phyloP scores from a whole-genome alignment of 163 green algal genomes.

The Trebouxia gelatinosa region DNA sequence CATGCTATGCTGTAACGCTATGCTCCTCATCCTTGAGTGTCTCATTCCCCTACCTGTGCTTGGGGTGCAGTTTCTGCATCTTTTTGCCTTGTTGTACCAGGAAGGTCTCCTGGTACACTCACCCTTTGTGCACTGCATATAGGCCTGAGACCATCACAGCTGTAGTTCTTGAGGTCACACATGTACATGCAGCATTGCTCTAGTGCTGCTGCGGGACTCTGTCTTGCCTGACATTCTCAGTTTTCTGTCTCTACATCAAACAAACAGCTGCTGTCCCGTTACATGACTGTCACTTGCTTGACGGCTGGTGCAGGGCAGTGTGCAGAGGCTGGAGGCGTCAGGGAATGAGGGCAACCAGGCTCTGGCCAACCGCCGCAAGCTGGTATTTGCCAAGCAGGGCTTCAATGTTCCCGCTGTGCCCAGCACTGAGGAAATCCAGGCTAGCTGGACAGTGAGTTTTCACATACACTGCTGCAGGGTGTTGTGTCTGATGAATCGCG shows the following conservation, averaged over 20 bases:
- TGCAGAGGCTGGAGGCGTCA: slow-evolving; percentile 16
- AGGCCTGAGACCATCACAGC: background rate
- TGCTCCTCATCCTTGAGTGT: background rate
- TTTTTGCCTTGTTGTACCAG: background rate
- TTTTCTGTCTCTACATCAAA: too few relatives aligned
- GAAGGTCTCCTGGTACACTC: background rate
- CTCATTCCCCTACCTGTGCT: background rate
- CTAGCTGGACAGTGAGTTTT: background rate
- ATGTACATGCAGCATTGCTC: background rate
- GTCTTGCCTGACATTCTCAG: background rate
- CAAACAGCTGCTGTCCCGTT: too few relatives aligned
- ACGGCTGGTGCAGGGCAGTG: slow-evolving; percentile 15
- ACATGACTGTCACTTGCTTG: too few relatives aligned
- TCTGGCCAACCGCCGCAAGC: slow-evolving; percentile 28
- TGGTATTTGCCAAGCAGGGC: slow-evolving; percentile 12
- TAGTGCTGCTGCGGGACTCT: background rate
- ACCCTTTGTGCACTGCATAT: background rate
- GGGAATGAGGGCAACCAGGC: slow-evolving; percentile 13
- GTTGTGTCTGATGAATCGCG: background rate
- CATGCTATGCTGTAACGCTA: too few relatives aligned
- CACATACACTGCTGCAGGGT: background rate
- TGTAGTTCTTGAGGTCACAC: background rate
- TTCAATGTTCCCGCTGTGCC: slow-evolving; percentile 19
- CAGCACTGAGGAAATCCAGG: slow-evolving; percentile 23
- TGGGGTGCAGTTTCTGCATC: background rate